Base-by-base conservation (phyloP, 768 basidiomycete species). In the Heimioporus sp. region DNA sequence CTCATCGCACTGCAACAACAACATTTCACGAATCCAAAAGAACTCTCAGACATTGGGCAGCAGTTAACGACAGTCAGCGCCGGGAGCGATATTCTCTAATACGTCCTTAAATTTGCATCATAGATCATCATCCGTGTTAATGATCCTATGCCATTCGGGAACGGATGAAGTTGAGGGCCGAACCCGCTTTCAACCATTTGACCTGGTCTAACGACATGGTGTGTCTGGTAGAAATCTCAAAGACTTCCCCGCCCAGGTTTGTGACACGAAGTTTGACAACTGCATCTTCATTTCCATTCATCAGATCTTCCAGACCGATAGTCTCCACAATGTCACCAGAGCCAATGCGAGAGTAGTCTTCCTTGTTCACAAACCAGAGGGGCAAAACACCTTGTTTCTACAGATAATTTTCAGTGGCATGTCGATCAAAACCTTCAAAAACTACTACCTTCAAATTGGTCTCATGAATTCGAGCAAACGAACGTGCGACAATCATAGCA, bases 311-410 rank as follows among this genome's bases (percentile, higher is more conserved):
- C 15, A 99, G 77, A n/a, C 94, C 96, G 35, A 83, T 55, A 2
- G 97, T 99, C 67, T 91, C 82, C 28, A 98, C 68, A 17, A 79
- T 63, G 65, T 98, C 95, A 12, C 90, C 90, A 42, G 90, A 78
- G 10, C 82, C 85, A 60, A 99, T 92, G 42, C 80, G 83, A 44
- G 75, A 70, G 70, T 99, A 98, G 72, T 98, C 94, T 9, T 75
- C 70, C 68, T 91, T 91, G 69, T 97, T 80, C 8, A 73, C 80
- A 64, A 98, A 92, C 87, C 93, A 97, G n/a, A 98, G 76, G 13
- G 97, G 97, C 17, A 99, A 79, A 45, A 99, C 76, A 32, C 97
- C 97, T 82, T 99, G 97, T 82, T 99, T 99, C 91, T 95, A 66
- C 20, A 52, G 19, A 41, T 13, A 19, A 28, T 40, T 39, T 17